A percentile compares a stretch with the other conserved stretches of the same genome.
phyloP scores from a whole-genome alignment of 495 filamentous ascomycete genomes.

The Elasticomyces elasticus region DNA sequence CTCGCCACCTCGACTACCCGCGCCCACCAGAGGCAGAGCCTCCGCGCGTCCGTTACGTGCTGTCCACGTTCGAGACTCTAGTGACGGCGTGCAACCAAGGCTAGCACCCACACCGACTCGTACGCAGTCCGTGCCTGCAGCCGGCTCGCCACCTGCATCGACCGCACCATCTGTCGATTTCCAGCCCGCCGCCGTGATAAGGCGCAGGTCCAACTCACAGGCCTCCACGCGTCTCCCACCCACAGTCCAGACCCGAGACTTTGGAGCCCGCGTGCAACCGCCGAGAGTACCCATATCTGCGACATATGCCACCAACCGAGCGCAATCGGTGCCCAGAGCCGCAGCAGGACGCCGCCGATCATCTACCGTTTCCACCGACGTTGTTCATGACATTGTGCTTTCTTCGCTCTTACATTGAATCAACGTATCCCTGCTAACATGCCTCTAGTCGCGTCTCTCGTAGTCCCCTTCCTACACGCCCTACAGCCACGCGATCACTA shows the following conservation, averaged over 20 bases:
- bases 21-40: no score
- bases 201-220: no score
- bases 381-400: not conserved
- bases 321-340: not conserved
- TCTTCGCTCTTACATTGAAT: not conserved
- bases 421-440: conserved; percentile 3
- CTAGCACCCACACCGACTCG: no score
- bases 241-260: not conserved
- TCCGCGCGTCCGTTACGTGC: no score
- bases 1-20: no score
- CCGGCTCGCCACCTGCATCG: no score
- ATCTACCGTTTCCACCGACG: not conserved
- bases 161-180: no score
- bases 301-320: not conserved
- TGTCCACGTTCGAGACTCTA: no score
- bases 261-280: not conserved
- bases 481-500: conserved; percentile 79
- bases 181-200: no score
- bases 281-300: not conserved
- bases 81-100: no score
- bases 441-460: conserved; percentile 56
- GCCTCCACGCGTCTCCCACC: not conserved
- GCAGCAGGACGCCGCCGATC: not conserved
- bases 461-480: conserved; percentile 71
- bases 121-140: no score